Conservation (phyloP, 768 basidiomycete genomes). For the Podaxis carcinomalis region DNA sequence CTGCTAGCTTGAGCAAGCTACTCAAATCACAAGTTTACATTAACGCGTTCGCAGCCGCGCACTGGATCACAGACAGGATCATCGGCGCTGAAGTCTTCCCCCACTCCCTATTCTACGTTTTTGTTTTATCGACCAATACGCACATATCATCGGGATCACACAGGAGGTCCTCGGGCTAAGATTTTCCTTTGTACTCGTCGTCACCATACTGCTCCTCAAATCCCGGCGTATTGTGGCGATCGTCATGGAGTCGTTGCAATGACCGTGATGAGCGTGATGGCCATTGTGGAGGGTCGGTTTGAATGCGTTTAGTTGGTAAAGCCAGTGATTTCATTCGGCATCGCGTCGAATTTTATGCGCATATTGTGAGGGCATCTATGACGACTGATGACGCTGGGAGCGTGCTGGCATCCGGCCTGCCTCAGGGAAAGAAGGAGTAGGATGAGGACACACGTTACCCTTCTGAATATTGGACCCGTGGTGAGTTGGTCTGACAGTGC, state of each 20-base stretch:
- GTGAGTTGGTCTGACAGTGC: too few species aligned
- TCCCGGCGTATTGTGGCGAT: slow-evolving; percentile 90
- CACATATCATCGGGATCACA: slow-evolving; percentile 82
- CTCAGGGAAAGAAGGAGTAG: slow-evolving; percentile 47
- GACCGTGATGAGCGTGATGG: slow-evolving; percentile 86
- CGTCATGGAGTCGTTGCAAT: slow-evolving; percentile 80
- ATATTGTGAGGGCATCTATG: slow-evolving; percentile 96
- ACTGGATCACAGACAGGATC: slow-evolving; percentile 87
- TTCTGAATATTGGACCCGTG: too few species aligned
- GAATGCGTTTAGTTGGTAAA: slow-evolving; percentile 97
- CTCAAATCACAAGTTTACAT: slow-evolving; percentile 93
- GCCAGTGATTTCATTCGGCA: slow-evolving; percentile 91
- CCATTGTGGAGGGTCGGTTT: slow-evolving; percentile 85
- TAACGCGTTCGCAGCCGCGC: slow-evolving; percentile 83
- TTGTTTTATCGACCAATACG: slow-evolving; percentile 93
- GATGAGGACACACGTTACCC: too few species aligned
- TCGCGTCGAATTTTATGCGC: slow-evolving; percentile 98
- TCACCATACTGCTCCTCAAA: slow-evolving; percentile 84
- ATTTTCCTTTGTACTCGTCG: slow-evolving; percentile 74
- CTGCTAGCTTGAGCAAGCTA: slow-evolving; percentile 60
- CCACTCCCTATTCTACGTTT: slow-evolving; percentile 95
- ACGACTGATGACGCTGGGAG: slow-evolving; percentile 60
- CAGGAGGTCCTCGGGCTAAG: slow-evolving; percentile 88
- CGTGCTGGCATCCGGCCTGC: slow-evolving; percentile 74
- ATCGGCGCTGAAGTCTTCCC: slow-evolving; percentile 86